Base-by-base conservation (phyloP, 257 asterid genomes). In the Thymus mandschuricus region DNA sequence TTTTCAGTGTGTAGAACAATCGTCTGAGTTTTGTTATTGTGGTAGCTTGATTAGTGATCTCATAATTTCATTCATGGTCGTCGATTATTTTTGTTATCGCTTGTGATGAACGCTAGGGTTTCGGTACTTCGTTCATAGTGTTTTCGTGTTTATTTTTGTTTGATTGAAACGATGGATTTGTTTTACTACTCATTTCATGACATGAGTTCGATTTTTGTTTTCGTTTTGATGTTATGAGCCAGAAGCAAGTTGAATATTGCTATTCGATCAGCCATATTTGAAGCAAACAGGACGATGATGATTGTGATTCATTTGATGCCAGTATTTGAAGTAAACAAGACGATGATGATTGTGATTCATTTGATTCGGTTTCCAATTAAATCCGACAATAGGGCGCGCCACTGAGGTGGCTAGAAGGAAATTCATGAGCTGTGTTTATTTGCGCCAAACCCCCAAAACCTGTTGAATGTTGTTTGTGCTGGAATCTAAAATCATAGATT, bases 61-160 rank as follows among this genome's bases (percentile, higher is more conserved):
- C 35, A 55, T 11, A 64, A 5, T 56, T 51, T 61, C 21, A 8
- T 68, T 15, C 55, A 31, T 10, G 73, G 73, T 11, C 30, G 41
- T 59, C 72, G 8, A 38, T 33, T 61, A 40, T 52, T 21, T 62
- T 41, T 43, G 67, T 56, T 45, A 8, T 21, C 33, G 79, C 60
- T 28, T 43, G 43, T 34, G 31, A 66, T 66, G 50, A 27, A 40
- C 60, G 73, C 30, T 49, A 67, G 78, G 67, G 74, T 66, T 66
- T 59, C 52, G 3, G 30, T 38, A 38, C 41, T 38, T 38, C 8
- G 41, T 38, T 38, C 7, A 38, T 38, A 7, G 6, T 38, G 7
- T 38, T 38, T 38, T 38, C 6, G 41, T 38, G 41, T 31, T 9
- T 70, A 46, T n/a, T 1, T 7, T 44, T 30, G 4, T 70, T 55